Percentiles rank a stretch among this genome's conserved stretches.
Conservation (phyloP, 192 early-diverging fungal genomes). For the Gamsiella multidivaricata region DNA sequence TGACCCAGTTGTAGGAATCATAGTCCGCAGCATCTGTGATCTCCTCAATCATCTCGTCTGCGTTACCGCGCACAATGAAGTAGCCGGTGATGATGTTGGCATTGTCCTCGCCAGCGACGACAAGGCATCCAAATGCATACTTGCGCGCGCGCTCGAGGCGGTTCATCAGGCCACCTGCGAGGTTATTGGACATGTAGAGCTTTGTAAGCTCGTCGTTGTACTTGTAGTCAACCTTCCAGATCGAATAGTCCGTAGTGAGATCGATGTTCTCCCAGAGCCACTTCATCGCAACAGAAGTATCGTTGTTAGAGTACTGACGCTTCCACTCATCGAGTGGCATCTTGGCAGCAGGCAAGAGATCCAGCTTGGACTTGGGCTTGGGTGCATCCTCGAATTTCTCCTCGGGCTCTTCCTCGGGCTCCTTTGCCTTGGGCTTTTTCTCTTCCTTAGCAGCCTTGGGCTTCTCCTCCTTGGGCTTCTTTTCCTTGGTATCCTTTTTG, state of each 20-base stretch:
- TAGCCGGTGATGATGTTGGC: conserved; percentile 91
- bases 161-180: conserved; percentile 90
- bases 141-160: conserved; percentile 91
- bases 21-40: conserved; percentile 82
- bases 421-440: conserved; percentile 62
- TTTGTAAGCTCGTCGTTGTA: conserved; percentile 91
- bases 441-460: conserved; percentile 65
- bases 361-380: conserved; percentile 90
- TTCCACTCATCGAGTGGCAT: conserved; percentile 94
- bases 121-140: conserved; percentile 90
- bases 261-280: conserved; percentile 96
- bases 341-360: conserved; percentile 81
- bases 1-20: conserved; percentile 84
- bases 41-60: conserved; percentile 37
- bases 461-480: conserved; percentile 63
- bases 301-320: conserved; percentile 96
- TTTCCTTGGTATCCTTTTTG: conserved; percentile 72
- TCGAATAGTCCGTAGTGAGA: conserved; percentile 80
- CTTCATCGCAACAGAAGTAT: conserved; percentile 84
- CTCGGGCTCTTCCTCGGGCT: conserved; percentile 65
- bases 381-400: conserved; percentile 73
- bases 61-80: conserved; percentile 89
- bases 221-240: conserved; percentile 93
- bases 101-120: conserved; percentile 83
- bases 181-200: conserved; percentile 92